These are phyloP conservation scores for Scutellaria barbata DNA, from an alignment of 257 asterid species.

Conservation along the genomic window DNA sequence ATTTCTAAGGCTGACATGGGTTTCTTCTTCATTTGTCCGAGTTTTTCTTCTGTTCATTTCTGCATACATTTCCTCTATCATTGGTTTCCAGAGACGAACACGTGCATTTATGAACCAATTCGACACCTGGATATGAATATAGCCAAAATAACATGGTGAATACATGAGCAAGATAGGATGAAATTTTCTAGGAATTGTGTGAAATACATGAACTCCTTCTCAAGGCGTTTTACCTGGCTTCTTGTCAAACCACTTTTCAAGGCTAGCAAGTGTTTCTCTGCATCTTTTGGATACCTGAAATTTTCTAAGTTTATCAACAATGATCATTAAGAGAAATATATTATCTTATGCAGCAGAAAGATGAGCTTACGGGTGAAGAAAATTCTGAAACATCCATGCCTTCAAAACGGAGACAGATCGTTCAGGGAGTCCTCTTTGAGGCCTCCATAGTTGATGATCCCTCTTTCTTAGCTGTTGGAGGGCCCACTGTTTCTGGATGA, in stretches of 20 bases:
- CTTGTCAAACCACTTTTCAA: constrained; percentile 86
- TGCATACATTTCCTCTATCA: constrained; percentile 93
- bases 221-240: constrained; percentile 64
- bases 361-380: constrained; percentile 86
- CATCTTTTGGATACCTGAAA: constrained; percentile 88
- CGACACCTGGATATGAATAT: constrained; percentile 56
- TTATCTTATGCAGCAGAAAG: no score
- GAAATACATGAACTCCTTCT: neutral
- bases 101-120: constrained; percentile 96
- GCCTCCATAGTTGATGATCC: constrained; percentile 87
- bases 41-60: constrained; percentile 74
- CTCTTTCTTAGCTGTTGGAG: constrained; percentile 79
- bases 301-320: neutral
- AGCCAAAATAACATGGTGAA: no score
- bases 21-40: constrained; percentile 45
- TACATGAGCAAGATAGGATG: neutral
- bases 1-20: constrained; percentile 39
- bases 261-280: constrained; percentile 92
- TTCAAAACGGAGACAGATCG: constrained; percentile 86
- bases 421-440: constrained; percentile 95
- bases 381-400: constrained; percentile 98
- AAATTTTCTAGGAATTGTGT: neutral
- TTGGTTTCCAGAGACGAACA: constrained; percentile 92
- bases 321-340: no score
- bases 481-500: constrained; percentile 82